A percentile compares a stretch with the other conserved stretches of the same genome.
These are phyloP conservation scores for Phaeodactylum tricornutum DNA, from an alignment of 108 stramenopile genomes.

Conservation along the genomic window DNA sequence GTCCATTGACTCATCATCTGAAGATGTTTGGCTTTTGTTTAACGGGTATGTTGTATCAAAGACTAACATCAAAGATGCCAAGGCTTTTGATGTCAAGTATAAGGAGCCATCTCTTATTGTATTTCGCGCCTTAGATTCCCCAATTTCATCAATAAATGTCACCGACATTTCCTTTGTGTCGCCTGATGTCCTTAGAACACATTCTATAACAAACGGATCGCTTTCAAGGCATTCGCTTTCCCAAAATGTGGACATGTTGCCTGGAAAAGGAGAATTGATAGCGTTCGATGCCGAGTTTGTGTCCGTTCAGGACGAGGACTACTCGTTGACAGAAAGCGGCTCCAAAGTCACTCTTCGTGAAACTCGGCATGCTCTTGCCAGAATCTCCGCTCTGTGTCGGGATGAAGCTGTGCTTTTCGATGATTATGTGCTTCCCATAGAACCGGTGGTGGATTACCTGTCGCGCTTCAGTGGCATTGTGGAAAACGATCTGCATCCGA, in stretches of 20 bases:
- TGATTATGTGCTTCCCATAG: slow-evolving; percentile 86
- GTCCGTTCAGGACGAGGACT: slow-evolving; percentile 76
- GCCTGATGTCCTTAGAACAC: slow-evolving; percentile 44
- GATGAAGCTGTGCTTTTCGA: slow-evolving; percentile 68
- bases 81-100: slow-evolving; percentile 59
- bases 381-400: slow-evolving; percentile 77
- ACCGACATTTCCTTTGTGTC: slow-evolving; percentile 9
- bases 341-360: slow-evolving; percentile 64
- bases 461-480: slow-evolving; percentile 91
- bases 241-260: slow-evolving; percentile 11
- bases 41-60: slow-evolving; percentile 68
- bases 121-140: slow-evolving; percentile 28
- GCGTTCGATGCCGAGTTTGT: slow-evolving; percentile 91
- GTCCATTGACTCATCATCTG: too few relatives aligned
- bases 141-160: slow-evolving; percentile 3
- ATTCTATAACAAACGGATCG: slow-evolving; percentile 32
- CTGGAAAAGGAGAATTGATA: slow-evolving; percentile 52
- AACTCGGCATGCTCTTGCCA: slow-evolving; percentile 74
- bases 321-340: slow-evolving; percentile 58
- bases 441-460: slow-evolving; percentile 89
- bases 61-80: slow-evolving; percentile 52
- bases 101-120: slow-evolving; percentile 69
- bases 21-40: slow-evolving; percentile 58
- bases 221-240: slow-evolving; percentile 14
- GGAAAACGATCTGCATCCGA: slow-evolving; percentile 78